These are phyloP conservation scores for Kodamaea laetipori DNA, from an alignment of 805 yeast species.

Conservation along the genomic window DNA sequence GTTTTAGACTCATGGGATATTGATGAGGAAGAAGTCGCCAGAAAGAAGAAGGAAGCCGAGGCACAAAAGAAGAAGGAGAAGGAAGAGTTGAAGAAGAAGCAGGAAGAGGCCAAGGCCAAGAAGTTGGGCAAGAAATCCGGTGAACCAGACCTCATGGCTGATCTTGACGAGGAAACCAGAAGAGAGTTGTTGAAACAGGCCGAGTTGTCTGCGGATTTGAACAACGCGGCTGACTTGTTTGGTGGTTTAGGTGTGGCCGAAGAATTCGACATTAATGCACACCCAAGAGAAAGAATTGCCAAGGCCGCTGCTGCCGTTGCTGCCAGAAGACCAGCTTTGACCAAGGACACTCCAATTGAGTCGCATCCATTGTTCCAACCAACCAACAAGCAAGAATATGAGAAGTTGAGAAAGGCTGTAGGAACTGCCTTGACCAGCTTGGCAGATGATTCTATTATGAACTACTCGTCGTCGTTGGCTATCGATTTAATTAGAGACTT, in stretches of 20 bases:
- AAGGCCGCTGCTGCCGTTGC: constrained; percentile 46
- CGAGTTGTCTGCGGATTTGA: constrained; percentile 81
- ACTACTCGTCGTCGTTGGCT: constrained; percentile 75
- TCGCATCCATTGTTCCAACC: constrained; percentile 85
- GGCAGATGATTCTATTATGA: constrained; percentile 60
- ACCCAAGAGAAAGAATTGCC: constrained; percentile 54
- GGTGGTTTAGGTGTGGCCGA: constrained; percentile 64
- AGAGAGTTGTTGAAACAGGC: constrained; percentile 75
- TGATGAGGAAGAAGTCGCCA: constrained; percentile 68
- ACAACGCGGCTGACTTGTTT: constrained; percentile 89
- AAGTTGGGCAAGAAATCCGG: constrained; percentile 44
- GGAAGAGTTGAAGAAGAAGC: constrained; percentile 46
- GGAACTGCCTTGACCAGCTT: constrained; percentile 61
- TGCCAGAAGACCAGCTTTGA: constrained; percentile 37
- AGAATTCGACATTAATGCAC: constrained; percentile 44
- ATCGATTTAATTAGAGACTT: constrained; percentile 85
- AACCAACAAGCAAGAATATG: constrained; percentile 73
- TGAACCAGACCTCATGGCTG: constrained; percentile 49
- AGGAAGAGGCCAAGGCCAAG: constrained; percentile 50
- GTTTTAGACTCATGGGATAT: constrained; percentile 86
- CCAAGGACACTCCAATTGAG: constrained; percentile 62
- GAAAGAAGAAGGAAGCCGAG: constrained; percentile 44
- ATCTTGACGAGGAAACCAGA: constrained; percentile 72
- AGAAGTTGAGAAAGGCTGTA: constrained; percentile 70
- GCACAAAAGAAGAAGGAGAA: constrained; percentile 43